phyloP scores from a whole-genome alignment of 169 alveolate genomes.

The Theileria sp. region DNA sequence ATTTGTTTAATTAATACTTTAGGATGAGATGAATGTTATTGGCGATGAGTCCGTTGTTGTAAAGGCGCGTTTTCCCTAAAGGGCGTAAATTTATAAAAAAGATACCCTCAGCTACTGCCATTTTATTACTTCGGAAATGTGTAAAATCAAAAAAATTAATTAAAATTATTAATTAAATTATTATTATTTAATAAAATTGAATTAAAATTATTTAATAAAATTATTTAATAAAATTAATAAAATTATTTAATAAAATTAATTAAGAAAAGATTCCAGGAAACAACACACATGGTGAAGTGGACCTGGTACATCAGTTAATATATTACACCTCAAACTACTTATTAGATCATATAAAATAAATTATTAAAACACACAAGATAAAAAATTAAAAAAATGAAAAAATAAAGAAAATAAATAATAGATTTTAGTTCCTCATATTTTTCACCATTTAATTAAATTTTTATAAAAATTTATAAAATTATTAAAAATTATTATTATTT shows the following conservation, averaged over 20 bases:
- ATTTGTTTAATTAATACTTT: conserved; percentile 14
- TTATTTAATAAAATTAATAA: too few species aligned
- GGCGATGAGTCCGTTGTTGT: conserved; percentile 50
- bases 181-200: too few species aligned
- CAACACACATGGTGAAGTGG: background rate
- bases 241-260: too few species aligned
- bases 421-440: background rate
- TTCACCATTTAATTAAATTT: background rate
- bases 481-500: too few species aligned
- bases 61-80: conserved; percentile 4
- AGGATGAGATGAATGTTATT: conserved; percentile 52
- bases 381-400: too few species aligned
- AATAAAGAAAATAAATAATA: too few species aligned
- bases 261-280: background rate
- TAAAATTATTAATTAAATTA: too few species aligned
- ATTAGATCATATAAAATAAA: background rate
- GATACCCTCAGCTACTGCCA: background rate
- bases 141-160: background rate
- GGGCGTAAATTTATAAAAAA: background rate
- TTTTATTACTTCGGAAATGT: background rate
- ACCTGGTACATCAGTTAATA: background rate
- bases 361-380: too few species aligned
- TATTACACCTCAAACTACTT: background rate
- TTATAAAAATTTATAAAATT: too few species aligned
- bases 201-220: too few species aligned